Conservation (phyloP, 495 filamentous ascomycete species). For the Tuber umbilicatum region DNA sequence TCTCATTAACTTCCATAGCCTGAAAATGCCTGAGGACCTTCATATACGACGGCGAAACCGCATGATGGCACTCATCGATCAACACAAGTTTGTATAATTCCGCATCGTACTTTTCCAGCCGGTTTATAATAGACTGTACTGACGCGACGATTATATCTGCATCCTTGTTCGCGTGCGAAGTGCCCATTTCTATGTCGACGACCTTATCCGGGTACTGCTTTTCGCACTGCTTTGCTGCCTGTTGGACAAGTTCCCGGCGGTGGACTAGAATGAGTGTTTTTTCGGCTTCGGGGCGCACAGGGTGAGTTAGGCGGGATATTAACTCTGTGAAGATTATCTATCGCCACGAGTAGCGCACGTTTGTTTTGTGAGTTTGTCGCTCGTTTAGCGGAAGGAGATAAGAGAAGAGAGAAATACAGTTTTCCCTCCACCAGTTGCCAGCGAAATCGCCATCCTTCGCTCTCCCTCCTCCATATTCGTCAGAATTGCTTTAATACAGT, state of each 20-base stretch:
- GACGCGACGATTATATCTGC: constrained; percentile 97
- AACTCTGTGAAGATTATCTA: constrained; percentile 94
- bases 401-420: constrained; percentile 52
- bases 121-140: constrained; percentile 67
- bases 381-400: background rate
- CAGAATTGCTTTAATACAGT: constrained; percentile 83
- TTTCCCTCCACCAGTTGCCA: constrained; percentile 90
- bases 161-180: constrained; percentile 59
- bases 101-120: constrained; percentile 76
- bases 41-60: constrained; percentile 75
- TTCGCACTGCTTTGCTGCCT: constrained; percentile 77
- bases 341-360: background rate
- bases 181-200: constrained; percentile 88
- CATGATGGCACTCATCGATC: constrained; percentile 98
- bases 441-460: constrained; percentile 74
- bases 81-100: constrained; percentile 77
- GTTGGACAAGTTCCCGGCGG: constrained; percentile 88
- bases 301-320: constrained; percentile 66
- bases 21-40: constrained; percentile 67
- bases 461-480: constrained; percentile 63
- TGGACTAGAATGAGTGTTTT: constrained; percentile 91
- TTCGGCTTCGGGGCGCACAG: constrained; percentile 49
- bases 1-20: constrained; percentile 46
- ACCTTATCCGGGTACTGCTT: constrained; percentile 68
- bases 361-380: background rate